Conservation (phyloP, 2,329 filamentous ascomycete genomes). For the Fusarium graminum region DNA sequence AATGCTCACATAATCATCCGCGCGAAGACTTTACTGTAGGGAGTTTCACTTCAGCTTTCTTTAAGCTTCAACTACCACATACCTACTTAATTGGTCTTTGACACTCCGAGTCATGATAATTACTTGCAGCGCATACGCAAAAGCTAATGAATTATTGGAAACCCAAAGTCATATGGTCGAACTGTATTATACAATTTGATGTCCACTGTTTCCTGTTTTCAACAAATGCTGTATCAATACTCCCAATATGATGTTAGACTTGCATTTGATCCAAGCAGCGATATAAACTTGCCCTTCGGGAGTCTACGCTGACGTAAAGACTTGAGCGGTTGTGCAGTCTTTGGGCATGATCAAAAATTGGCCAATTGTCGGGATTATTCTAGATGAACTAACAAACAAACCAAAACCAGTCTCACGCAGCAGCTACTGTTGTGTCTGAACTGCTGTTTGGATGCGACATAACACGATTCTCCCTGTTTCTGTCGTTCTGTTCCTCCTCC, state of each 20-base stretch:
- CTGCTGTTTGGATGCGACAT: conserved; percentile 5
- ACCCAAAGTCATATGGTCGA: neutral
- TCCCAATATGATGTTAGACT: neutral
- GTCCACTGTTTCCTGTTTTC: neutral
- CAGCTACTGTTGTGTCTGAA: conserved; percentile 16
- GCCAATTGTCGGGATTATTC: neutral
- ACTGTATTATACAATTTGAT: neutral
- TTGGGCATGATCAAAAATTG: neutral
- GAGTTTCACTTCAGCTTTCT: neutral
- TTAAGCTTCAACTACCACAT: neutral
- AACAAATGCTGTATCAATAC: neutral
- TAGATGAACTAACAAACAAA: neutral
- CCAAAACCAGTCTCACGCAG: neutral
- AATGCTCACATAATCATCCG: conserved; percentile 12
- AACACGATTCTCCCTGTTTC: conserved; percentile 7
- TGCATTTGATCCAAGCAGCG: neutral
- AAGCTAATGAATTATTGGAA: neutral
- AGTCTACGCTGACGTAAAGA: neutral
- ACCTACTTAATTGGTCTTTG: neutral
- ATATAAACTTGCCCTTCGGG: too few relatives aligned
- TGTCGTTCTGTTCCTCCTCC: neutral
- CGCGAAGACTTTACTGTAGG: neutral
- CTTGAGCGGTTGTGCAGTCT: neutral
- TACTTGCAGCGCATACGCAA: neutral
- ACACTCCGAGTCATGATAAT: neutral